Percentiles rank a stretch among this genome's conserved stretches.
Conservation (phyloP, 805 yeast genomes). For the Cyberlindnera samutprakarnensis region DNA sequence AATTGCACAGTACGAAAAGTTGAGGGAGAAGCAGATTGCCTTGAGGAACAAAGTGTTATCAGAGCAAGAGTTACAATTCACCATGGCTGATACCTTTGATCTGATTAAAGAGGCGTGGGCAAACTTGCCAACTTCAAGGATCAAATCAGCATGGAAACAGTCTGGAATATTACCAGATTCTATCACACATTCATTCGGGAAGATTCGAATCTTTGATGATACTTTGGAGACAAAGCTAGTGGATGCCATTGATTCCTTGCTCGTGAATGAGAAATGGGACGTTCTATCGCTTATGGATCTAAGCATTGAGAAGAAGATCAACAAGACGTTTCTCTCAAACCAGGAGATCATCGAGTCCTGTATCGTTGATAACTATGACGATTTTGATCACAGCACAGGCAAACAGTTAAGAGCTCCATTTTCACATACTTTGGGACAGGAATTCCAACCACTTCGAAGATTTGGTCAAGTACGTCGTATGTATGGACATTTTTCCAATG, state of each 20-base stretch:
- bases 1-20: constrained; percentile 43
- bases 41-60: constrained; percentile 16
- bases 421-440: constrained; percentile 20
- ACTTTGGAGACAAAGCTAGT: constrained; percentile 33
- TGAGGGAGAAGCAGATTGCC: constrained; percentile 22
- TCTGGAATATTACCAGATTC: constrained; percentile 32
- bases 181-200: constrained; percentile 22
- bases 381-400: constrained; percentile 15
- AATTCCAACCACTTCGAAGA: constrained; percentile 17
- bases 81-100: constrained; percentile 49
- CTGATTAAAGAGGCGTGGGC: constrained; percentile 55
- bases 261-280: constrained; percentile 52
- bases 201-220: constrained; percentile 26
- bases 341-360: constrained; percentile 58
- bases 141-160: constrained; percentile 37
- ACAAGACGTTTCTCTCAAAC: constrained; percentile 42
- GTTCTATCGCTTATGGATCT: constrained; percentile 45
- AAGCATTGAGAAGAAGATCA: constrained; percentile 32
- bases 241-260: constrained; percentile 37
- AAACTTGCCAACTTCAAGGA: constrained; percentile 27
- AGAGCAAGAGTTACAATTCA: constrained; percentile 35
- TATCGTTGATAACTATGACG: constrained; percentile 34
- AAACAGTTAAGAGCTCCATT: constrained; percentile 19
- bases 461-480: constrained; percentile 16
- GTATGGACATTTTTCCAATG: background rate